Conservation (phyloP, 148 eudicot species). For the Persicaria tinctoria region DNA sequence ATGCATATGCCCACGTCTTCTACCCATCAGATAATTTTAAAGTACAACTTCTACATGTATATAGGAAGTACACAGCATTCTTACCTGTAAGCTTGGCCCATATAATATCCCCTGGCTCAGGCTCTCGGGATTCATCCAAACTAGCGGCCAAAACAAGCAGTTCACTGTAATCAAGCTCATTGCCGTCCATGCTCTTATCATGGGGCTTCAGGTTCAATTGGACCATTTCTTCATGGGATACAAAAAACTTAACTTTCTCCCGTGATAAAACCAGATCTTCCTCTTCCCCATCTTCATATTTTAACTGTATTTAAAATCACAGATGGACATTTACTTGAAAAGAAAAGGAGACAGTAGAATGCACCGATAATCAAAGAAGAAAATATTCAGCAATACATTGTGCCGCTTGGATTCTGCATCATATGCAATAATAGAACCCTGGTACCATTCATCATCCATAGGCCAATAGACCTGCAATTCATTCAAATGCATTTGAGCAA, state of each 20-base stretch:
- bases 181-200: conserved; percentile 33
- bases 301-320: conserved; percentile 40
- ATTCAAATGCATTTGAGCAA: background rate
- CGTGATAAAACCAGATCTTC: conserved; percentile 50
- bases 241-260: conserved; percentile 57
- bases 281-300: conserved; percentile 74
- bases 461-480: conserved; percentile 88
- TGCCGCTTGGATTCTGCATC: conserved; percentile 43
- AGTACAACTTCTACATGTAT: background rate
- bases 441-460: conserved; percentile 82
- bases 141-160: conserved; percentile 83
- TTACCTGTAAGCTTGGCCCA: conserved; percentile 95
- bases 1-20: background rate
- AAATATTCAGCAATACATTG: conserved; percentile 38
- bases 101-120: conserved; percentile 82
- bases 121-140: conserved; percentile 74
- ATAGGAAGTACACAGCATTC: conserved; percentile 13
- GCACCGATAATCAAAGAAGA: background rate
- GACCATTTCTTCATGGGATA: conserved; percentile 63
- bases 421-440: conserved; percentile 45
- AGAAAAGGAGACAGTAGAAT: conserved; percentile 4
- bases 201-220: conserved; percentile 39
- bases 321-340: background rate
- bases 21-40: background rate
- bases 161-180: conserved; percentile 61